Evolutionary conservation across 345 rosid genomes (phyloP).

Genomic region (Anacardium occidentale): DNA sequence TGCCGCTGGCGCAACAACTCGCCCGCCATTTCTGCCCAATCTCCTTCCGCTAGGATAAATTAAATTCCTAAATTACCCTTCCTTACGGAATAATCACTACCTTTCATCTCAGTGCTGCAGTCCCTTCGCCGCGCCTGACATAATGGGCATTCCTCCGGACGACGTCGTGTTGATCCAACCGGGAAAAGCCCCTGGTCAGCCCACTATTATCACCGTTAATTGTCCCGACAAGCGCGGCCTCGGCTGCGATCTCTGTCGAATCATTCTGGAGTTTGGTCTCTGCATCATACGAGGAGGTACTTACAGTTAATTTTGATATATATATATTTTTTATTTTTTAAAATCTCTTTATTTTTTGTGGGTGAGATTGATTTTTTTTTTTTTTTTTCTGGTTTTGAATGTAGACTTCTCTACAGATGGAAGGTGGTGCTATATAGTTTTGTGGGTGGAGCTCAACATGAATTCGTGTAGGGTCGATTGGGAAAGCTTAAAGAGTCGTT

Average conservation of each 20-base stretch:
- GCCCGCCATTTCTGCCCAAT: neutral
- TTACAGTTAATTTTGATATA: no score
- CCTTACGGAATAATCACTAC: neutral
- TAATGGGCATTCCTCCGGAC: conserved; percentile 57
- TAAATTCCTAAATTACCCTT: neutral
- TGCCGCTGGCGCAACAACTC: no score
- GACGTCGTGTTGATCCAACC: conserved; percentile 60
- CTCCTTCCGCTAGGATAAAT: neutral
- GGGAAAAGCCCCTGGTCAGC: conserved; percentile 37
- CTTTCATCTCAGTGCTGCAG: neutral
- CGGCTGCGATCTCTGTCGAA: conserved; percentile 73
- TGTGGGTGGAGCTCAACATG: conserved; percentile 53
- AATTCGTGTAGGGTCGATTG: conserved; percentile 44
- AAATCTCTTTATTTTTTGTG: no score
- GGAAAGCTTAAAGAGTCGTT: conserved; percentile 61
- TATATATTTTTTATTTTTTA: no score
- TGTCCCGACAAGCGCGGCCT: conserved; percentile 83
- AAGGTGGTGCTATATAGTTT: conserved; percentile 71
- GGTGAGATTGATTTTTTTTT: neutral
- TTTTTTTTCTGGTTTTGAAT: neutral
- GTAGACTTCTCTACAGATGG: conserved; percentile 83
- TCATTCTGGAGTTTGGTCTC: conserved; percentile 74
- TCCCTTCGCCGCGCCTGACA: neutral
- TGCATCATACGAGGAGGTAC: conserved; percentile 59
- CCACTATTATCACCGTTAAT: conserved; percentile 60